Conservation (phyloP, 108 stramenopile species). For the Pseudonitzschia pungens region DNA sequence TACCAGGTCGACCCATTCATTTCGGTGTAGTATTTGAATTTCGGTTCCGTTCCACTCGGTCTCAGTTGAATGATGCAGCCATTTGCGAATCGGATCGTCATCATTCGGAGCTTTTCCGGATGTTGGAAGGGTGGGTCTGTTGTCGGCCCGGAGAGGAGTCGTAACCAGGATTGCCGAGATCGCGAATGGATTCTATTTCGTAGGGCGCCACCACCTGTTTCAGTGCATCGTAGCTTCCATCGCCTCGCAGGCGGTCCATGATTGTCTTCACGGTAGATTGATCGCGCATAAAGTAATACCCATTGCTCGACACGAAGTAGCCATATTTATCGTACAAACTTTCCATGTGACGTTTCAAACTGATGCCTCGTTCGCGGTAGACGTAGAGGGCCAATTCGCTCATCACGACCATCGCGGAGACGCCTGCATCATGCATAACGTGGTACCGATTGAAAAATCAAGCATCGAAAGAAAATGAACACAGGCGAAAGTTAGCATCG, state of each 20-base stretch:
- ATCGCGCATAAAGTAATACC: conserved; percentile 89
- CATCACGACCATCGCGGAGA: conserved; percentile 80
- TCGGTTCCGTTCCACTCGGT: conserved; percentile 97
- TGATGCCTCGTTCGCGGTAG: conserved; percentile 54
- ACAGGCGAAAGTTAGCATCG: neutral
- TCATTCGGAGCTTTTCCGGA: conserved; percentile 89
- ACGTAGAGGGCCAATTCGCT: conserved; percentile 75
- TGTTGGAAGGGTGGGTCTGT: conserved; percentile 76
- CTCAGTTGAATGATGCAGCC: conserved; percentile 94
- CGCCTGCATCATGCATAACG: conserved; percentile 30
- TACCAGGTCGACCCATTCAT: conserved; percentile 81
- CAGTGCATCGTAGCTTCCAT: conserved; percentile 57
- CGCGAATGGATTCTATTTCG: conserved; percentile 76
- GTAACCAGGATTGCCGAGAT: conserved; percentile 84
- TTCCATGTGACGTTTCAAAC: conserved; percentile 66
- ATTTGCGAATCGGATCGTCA: conserved; percentile 91
- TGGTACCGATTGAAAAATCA: neutral
- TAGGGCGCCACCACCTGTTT: conserved; percentile 54
- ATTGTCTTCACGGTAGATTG: conserved; percentile 66
- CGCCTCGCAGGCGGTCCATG: conserved; percentile 72
- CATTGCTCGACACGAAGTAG: conserved; percentile 50
- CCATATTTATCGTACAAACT: conserved; percentile 88
- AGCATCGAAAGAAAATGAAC: neutral
- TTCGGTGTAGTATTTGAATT: conserved; percentile 98
- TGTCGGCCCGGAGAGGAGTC: conserved; percentile 81